Percentiles rank a stretch among this genome's conserved stretches.
Conservation (phyloP, 1,139 yeast genomes). For the Sugiyamaella xylanicola region DNA sequence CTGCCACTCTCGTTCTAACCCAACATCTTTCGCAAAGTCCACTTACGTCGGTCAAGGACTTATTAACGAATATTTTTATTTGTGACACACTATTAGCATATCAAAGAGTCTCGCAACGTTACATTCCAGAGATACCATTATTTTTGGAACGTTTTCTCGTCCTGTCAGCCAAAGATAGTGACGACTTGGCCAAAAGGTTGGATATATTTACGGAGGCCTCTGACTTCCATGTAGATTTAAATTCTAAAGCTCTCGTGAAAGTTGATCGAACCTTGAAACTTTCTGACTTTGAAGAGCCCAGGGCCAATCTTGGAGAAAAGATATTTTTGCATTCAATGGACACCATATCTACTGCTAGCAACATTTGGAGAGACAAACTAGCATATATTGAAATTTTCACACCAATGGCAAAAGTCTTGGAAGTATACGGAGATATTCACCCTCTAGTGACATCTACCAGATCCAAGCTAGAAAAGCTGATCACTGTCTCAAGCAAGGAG, state of each 20-base stretch:
- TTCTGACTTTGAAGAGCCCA: not conserved
- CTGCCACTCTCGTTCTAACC: conserved; percentile 71
- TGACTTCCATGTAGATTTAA: conserved; percentile 8
- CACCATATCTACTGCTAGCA: conserved; percentile 26
- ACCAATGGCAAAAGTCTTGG: conserved; percentile 42
- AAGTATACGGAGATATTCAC: conserved; percentile 11
- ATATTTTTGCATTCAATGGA: conserved; percentile 17
- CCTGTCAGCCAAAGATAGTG: not conserved
- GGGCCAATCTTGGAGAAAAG: conserved; percentile 13
- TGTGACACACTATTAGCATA: conserved; percentile 66
- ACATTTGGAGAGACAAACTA: conserved; percentile 64
- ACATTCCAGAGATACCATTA: conserved; percentile 72
- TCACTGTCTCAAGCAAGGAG: conserved; percentile 52
- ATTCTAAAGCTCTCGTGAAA: not conserved
- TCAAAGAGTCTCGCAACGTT: conserved; percentile 78
- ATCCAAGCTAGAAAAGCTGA: conserved; percentile 51
- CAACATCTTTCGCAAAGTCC: conserved; percentile 63
- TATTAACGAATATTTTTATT: conserved; percentile 59
- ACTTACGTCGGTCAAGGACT: conserved; percentile 43
- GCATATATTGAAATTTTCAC: conserved; percentile 62
- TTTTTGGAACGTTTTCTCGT: conserved; percentile 56
- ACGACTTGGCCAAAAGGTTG: not conserved
- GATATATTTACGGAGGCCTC: conserved; percentile 8
- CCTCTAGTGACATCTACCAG: conserved; percentile 8
- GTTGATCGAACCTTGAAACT: not conserved